phyloP scores from a whole-genome alignment of 106 monocot species.

The Xerophyta viscosa region DNA sequence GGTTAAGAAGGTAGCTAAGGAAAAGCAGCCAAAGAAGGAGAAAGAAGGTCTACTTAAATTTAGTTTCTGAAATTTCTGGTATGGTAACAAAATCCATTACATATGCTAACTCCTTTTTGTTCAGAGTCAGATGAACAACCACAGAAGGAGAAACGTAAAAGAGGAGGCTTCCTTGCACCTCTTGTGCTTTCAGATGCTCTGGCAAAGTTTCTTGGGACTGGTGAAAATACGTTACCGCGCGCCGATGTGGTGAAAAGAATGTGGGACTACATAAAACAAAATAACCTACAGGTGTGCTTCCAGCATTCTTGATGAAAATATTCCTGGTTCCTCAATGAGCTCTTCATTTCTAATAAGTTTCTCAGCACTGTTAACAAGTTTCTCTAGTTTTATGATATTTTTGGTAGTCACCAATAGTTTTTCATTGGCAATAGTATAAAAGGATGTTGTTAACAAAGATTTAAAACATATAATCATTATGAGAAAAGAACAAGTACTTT shows the following conservation, averaged over 20 bases:
- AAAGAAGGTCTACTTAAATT: constrained; percentile 38
- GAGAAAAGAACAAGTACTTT: too few species aligned
- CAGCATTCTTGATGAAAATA: not conserved
- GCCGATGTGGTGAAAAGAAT: constrained; percentile 82
- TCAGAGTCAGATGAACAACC: constrained; percentile 25
- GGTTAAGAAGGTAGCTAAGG: constrained; percentile 28
- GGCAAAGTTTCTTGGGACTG: constrained; percentile 82
- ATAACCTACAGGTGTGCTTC: constrained; percentile 73
- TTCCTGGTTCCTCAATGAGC: too few species aligned
- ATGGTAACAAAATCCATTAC: not conserved
- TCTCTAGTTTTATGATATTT: too few species aligned
- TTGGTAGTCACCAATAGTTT: too few species aligned
- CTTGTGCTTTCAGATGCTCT: constrained; percentile 83
- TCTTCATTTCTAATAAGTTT: too few species aligned
- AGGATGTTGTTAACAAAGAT: too few species aligned
- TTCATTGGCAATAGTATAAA: too few species aligned
- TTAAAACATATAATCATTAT: too few species aligned
- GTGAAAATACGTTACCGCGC: constrained; percentile 61
- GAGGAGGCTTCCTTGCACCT: constrained; percentile 61
- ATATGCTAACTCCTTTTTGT: constrained; percentile 2
- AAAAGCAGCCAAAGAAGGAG: constrained; percentile 51
- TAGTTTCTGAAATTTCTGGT: not conserved
- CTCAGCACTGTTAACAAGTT: too few species aligned
- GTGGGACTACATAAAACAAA: constrained; percentile 91
- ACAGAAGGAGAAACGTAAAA: constrained; percentile 40